Percentiles rank a stretch among this genome's conserved stretches.
Evolutionary conservation across 305 asterid genomes (phyloP).

Genomic region (Solanum hybrid): DNA sequence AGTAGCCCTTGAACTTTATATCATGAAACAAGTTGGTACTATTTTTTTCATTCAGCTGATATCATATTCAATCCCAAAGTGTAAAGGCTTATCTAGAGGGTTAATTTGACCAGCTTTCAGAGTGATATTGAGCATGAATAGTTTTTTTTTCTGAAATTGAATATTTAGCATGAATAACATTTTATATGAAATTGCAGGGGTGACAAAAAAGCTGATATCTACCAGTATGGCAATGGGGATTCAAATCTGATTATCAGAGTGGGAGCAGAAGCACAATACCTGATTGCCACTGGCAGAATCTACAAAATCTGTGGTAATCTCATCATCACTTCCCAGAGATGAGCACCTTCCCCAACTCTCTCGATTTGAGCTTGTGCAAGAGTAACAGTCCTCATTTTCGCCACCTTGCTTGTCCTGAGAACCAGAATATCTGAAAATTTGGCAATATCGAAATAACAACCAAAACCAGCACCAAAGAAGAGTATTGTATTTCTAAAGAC

Average conservation of each 20-base stretch:
- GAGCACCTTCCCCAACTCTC: constrained; percentile 99
- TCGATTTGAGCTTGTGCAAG: constrained; percentile 88
- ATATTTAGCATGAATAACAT: neutral
- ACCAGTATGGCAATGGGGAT: neutral
- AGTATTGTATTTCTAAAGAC: neutral
- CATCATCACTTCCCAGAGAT: constrained; percentile 77
- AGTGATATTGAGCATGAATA: neutral
- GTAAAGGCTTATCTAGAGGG: neutral
- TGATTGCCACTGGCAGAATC: constrained; percentile 41
- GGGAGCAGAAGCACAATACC: constrained; percentile 29
- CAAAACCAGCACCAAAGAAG: constrained; percentile 3
- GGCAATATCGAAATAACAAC: neutral
- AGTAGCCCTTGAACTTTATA: neutral
- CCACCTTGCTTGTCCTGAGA: constrained; percentile 53
- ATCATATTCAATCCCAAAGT: neutral
- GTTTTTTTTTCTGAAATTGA: too few species aligned
- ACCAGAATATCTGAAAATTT: constrained; percentile 11
- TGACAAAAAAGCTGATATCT: neutral
- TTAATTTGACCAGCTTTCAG: neutral
- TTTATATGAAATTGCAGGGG: constrained; percentile 1
- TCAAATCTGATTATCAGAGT: constrained; percentile 5
- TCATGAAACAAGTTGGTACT: neutral
- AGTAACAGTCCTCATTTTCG: constrained; percentile 81
- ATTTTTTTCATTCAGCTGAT: neutral
- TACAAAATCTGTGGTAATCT: constrained; percentile 40